phyloP scores from a whole-genome alignment of 805 yeast genomes.

The Martiniozyma abietophila region DNA sequence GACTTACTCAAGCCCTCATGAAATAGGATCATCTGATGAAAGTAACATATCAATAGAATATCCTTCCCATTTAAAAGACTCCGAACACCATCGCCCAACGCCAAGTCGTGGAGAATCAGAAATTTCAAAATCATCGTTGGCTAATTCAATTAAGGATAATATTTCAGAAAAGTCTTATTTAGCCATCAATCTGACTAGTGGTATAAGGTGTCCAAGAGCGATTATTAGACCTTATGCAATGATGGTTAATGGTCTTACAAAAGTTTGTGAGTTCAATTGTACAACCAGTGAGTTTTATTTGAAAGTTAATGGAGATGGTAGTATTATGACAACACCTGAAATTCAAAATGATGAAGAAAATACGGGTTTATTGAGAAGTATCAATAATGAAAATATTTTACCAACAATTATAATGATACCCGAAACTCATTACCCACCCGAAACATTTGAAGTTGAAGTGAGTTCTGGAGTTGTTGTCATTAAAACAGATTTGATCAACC shows the following conservation, averaged over 20 bases:
- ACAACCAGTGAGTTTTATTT: conserved; percentile 37
- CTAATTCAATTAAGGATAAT: no score
- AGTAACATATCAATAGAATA: no score
- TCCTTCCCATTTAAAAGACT: no score
- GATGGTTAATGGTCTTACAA: conserved; percentile 51
- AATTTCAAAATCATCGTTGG: no score
- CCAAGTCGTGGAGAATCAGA: no score
- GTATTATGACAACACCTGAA: conserved; percentile 8
- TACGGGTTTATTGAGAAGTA: not conserved
- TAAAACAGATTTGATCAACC: conserved; percentile 39
- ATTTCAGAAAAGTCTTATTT: not conserved
- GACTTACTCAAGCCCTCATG: no score
- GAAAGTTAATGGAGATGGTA: conserved; percentile 28
- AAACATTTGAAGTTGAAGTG: conserved; percentile 38
- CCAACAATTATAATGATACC: conserved; percentile 68
- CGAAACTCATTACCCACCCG: conserved; percentile 53
- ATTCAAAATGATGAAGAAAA: conserved; percentile 1
- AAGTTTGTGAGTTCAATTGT: conserved; percentile 50
- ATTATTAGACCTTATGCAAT: conserved; percentile 70
- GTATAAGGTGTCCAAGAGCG: conserved; percentile 69
- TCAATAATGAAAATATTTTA: not conserved
- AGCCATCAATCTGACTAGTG: conserved; percentile 25
- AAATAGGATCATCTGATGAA: no score
- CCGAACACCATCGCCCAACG: no score
- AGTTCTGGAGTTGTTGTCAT: conserved; percentile 43